A percentile compares a stretch with the other conserved stretches of the same genome.
These are phyloP conservation scores for Logfia minima DNA, from an alignment of 129 eudicot genomes.

Conservation along the genomic window DNA sequence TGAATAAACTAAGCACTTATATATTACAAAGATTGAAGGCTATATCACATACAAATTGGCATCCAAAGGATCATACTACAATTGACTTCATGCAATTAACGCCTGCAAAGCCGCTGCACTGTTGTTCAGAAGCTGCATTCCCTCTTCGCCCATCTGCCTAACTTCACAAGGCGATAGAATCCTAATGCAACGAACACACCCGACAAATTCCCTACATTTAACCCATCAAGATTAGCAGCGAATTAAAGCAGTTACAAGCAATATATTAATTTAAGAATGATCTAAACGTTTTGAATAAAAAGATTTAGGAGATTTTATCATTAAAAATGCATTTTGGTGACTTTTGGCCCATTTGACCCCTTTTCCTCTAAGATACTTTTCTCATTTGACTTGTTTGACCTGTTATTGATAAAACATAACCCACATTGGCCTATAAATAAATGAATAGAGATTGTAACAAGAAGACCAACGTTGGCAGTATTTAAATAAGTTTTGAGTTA, in stretches of 20 bases:
- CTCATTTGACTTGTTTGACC: no score
- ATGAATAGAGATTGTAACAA: no score
- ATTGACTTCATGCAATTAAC: slow-evolving; percentile 7
- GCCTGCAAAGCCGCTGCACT: slow-evolving; percentile 42
- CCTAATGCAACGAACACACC: slow-evolving; percentile 80
- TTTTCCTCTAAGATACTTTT: no score
- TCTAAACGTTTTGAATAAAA: no score
- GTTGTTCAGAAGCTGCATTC: slow-evolving; percentile 72
- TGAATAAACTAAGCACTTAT: slow-evolving; percentile 7
- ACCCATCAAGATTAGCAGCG: slow-evolving; percentile 2
- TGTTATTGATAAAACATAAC: no score
- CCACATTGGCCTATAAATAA: no score
- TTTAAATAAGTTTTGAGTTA: neutral
- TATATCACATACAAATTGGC: slow-evolving; percentile 14
- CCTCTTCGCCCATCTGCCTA: slow-evolving; percentile 90
- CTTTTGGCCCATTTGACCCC: no score
- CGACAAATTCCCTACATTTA: slow-evolving; percentile 71
- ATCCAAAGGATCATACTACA: neutral
- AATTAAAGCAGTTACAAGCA: neutral
- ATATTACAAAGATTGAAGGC: slow-evolving; percentile 17
- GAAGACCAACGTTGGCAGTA: no score
- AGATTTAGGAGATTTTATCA: no score
- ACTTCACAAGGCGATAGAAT: slow-evolving; percentile 87
- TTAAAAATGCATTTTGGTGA: no score
- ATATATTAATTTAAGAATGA: no score